Percentiles rank a stretch among this genome's conserved stretches.
These are phyloP conservation scores for Cicer arietinum DNA, from an alignment of 306 rosid species.

Conservation along the genomic window DNA sequence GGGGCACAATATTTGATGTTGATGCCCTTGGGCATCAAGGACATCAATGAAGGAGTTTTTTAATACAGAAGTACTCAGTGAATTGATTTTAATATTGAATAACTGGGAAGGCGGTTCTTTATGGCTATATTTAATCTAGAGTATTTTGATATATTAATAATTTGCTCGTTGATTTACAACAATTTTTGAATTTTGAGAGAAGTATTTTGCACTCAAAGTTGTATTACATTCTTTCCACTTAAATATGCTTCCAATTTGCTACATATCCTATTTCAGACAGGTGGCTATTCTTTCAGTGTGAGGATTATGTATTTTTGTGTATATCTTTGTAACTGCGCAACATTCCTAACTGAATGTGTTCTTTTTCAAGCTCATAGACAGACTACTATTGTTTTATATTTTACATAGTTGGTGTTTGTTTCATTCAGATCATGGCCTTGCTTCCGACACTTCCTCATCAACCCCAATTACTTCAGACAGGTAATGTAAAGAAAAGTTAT, in stretches of 20 bases:
- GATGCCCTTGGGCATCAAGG: background rate
- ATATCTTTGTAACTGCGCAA: background rate
- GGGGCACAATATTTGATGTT: constrained; percentile 2
- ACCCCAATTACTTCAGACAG: constrained; percentile 96
- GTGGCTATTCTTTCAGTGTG: constrained; percentile 2
- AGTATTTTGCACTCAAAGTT: background rate
- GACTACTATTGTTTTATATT: constrained; percentile 11
- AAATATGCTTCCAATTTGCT: constrained; percentile 9
- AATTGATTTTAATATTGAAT: constrained; percentile 12
- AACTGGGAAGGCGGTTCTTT: constrained; percentile 17
- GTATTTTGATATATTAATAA: constrained; percentile 15
- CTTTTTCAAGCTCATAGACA: constrained; percentile 2
- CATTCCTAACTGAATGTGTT: background rate
- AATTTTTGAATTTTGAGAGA: constrained; percentile 27
- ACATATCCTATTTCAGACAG: constrained; percentile 19
- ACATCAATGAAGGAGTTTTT: background rate
- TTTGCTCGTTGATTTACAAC: constrained; percentile 13
- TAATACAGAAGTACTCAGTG: background rate
- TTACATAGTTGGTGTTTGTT: constrained; percentile 31
- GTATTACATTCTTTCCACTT: background rate
- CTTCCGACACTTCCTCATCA: constrained; percentile 87
- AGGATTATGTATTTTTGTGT: background rate
- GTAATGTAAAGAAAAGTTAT: constrained; percentile 47
- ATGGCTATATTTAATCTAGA: background rate
- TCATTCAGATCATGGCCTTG: constrained; percentile 74